These are phyloP conservation scores for Hypoxylon sp. DNA, from an alignment of 2,329 filamentous ascomycete genomes.

Conservation along the genomic window DNA sequence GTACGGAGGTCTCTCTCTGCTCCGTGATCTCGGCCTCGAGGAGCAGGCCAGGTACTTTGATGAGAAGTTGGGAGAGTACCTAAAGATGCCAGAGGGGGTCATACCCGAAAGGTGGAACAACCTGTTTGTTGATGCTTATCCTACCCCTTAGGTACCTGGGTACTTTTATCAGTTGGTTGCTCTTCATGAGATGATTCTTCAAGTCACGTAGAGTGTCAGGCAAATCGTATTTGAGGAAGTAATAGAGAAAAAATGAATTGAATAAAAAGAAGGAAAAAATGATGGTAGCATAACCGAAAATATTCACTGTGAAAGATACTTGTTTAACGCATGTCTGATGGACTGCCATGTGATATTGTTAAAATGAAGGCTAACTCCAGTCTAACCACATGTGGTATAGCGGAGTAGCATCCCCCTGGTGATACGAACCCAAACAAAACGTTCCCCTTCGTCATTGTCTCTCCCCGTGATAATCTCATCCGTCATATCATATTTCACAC, in stretches of 20 bases:
- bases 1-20: neutral
- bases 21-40: slow-evolving; percentile 15
- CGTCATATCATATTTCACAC: neutral
- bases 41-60: slow-evolving; percentile 9
- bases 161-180: too few relatives aligned
- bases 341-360: too few relatives aligned
- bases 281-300: too few relatives aligned
- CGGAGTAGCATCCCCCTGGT: slow-evolving; percentile 25
- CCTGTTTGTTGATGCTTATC: slow-evolving; percentile 7
- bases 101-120: neutral
- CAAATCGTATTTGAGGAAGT: too few relatives aligned
- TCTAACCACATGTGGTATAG: slow-evolving; percentile 22
- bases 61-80: neutral
- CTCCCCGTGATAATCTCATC: slow-evolving; percentile 8
- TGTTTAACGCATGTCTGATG: slow-evolving; percentile 1
- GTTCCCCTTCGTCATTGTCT: neutral
- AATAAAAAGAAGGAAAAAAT: too few relatives aligned
- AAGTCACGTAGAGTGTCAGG: neutral
- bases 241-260: too few relatives aligned
- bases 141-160: too few relatives aligned
- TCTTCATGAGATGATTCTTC: neutral
- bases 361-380: too few relatives aligned
- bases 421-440: slow-evolving; percentile 25
- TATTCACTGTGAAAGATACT: too few relatives aligned
- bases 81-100: too few relatives aligned